Percentiles rank a stretch among this genome's conserved stretches.
Conservation (phyloP, 768 basidiomycete species). For the Suillus paluster region DNA sequence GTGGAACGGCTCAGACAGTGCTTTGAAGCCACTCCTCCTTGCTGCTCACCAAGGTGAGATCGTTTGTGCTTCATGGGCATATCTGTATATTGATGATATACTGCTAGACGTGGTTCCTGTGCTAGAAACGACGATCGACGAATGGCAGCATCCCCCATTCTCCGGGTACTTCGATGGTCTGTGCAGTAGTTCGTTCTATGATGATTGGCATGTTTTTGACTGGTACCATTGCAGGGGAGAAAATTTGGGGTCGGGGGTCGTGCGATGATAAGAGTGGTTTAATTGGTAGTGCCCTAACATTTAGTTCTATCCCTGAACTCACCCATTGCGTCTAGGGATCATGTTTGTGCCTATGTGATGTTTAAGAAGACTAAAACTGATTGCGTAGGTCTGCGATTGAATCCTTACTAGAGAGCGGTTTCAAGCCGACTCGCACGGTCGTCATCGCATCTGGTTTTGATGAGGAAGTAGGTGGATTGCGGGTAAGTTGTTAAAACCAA, state of each 20-base stretch:
- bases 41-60: slow-evolving; percentile 64
- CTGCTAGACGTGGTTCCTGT: slow-evolving; percentile 64
- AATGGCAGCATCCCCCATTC: slow-evolving; percentile 63
- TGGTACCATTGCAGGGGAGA: slow-evolving; percentile 38
- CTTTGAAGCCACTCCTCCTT: slow-evolving; percentile 66
- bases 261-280: slow-evolving; percentile 73
- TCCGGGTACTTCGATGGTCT: slow-evolving; percentile 58
- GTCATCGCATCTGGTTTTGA: slow-evolving; percentile 52
- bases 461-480: slow-evolving; percentile 54
- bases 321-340: neutral
- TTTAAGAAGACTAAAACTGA: neutral
- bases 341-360: neutral
- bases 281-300: slow-evolving; percentile 30
- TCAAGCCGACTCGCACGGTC: slow-evolving; percentile 45
- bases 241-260: slow-evolving; percentile 76
- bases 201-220: neutral
- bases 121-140: slow-evolving; percentile 48
- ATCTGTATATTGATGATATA: neutral
- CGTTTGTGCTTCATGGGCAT: too few species aligned
- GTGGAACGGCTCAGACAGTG: slow-evolving; percentile 66
- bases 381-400: slow-evolving; percentile 45
- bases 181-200: neutral
- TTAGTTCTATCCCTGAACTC: neutral
- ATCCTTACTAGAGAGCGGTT: slow-evolving; percentile 46
- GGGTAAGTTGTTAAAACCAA: slow-evolving; percentile 31